Evolutionary conservation across 1,284 basidiomycete genomes (phyloP).

Genomic region (Papiliotrema fonsecae): DNA sequence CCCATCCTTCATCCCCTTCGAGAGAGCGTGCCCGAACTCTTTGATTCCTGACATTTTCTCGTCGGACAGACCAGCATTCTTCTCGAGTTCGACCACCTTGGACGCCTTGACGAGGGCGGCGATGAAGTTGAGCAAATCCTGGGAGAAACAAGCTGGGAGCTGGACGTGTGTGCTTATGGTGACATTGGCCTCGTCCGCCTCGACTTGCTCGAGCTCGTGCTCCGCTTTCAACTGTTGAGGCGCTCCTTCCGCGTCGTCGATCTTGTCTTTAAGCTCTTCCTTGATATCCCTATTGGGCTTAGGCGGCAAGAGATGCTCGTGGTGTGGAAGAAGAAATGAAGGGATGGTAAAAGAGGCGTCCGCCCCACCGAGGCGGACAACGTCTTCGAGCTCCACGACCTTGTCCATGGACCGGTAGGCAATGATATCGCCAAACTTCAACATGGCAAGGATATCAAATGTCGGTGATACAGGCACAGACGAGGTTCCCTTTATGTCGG

Average conservation of each 20-base stretch:
- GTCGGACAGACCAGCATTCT: slow-evolving; percentile 13
- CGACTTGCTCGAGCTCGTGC: slow-evolving; percentile 11
- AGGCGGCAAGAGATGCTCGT: slow-evolving; percentile 17
- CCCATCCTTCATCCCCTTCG: slow-evolving; percentile 18
- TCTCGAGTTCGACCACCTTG: slow-evolving; percentile 21
- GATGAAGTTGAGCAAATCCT: slow-evolving; percentile 20
- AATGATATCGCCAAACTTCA: slow-evolving; percentile 14
- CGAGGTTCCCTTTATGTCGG: slow-evolving; percentile 11
- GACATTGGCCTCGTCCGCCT: slow-evolving; percentile 17
- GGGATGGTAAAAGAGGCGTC: slow-evolving; percentile 18
- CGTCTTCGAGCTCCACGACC: slow-evolving; percentile 2
- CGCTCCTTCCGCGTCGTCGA: slow-evolving; percentile 12
- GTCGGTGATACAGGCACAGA: slow-evolving; percentile 14
- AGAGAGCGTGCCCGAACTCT: slow-evolving; percentile 15
- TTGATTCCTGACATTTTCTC: slow-evolving; percentile 14
- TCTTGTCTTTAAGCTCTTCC: slow-evolving; percentile 5
- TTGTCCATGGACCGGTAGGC: slow-evolving; percentile 9
- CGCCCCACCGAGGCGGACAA: slow-evolving; percentile 14
- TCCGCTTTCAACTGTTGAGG: slow-evolving; percentile 13
- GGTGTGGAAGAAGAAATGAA: slow-evolving; percentile 17
- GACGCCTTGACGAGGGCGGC: slow-evolving; percentile 20
- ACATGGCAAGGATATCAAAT: slow-evolving; percentile 12
- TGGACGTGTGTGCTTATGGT: slow-evolving; percentile 14
- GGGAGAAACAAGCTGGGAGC: slow-evolving; percentile 16
- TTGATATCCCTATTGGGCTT: slow-evolving; percentile 6